Percentiles rank a stretch among this genome's conserved stretches.
phyloP scores from a whole-genome alignment of 106 monocot genomes.

The Platanthera guangdongensis region DNA sequence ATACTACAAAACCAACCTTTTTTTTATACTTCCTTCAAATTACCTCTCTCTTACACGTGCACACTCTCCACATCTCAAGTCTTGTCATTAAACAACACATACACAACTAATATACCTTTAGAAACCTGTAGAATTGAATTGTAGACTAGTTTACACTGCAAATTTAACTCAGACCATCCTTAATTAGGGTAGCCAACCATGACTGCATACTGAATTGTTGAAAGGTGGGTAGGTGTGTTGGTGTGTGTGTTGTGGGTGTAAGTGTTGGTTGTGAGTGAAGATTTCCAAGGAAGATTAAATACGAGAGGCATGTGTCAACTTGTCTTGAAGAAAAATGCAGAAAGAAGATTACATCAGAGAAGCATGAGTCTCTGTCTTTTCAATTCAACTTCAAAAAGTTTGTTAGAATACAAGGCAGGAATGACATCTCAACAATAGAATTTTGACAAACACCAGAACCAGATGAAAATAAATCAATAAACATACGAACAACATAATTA shows the following conservation, averaged over 20 bases:
- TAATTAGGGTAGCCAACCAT: not conserved
- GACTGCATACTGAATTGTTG: not conserved
- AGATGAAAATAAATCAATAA: not conserved
- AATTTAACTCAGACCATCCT: not conserved
- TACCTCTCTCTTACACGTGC: not conserved
- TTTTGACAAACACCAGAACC: not conserved
- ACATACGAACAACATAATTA: not conserved
- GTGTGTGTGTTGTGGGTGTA: not conserved
- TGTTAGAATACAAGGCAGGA: not conserved
- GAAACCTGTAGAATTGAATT: not conserved
- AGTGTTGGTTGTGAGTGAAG: no score
- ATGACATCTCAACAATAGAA: not conserved
- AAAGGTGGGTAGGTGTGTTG: not conserved
- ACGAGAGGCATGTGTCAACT: no score
- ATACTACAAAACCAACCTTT: not conserved
- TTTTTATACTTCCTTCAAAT: not conserved
- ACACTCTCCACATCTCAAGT: not conserved
- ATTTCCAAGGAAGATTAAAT: no score
- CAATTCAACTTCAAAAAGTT: not conserved
- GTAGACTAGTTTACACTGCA: not conserved
- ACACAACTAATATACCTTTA: not conserved
- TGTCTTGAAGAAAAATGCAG: no score
- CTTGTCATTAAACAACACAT: not conserved
- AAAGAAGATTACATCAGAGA: not conserved
- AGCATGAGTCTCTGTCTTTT: not conserved